Base-by-base conservation (phyloP, 345 rosid species). In the Eucalyptus microcorys region DNA sequence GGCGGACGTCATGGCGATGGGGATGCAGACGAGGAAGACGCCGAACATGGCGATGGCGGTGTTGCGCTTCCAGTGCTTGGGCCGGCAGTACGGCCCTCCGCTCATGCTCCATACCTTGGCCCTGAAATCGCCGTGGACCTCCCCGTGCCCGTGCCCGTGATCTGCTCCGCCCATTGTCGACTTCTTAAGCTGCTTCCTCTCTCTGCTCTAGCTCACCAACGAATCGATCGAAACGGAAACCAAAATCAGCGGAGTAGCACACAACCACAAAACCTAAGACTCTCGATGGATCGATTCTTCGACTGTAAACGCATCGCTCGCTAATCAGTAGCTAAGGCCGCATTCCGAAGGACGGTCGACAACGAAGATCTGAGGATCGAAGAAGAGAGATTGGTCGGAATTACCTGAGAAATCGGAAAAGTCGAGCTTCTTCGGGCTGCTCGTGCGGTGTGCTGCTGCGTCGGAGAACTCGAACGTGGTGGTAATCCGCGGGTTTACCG, bases 11-110 rank as follows among this genome's bases (percentile, higher is more conserved):
- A 94, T 96, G 91, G 99, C 99, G 81, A 98, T 94, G 53, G 99
- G 99, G 87, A 98, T 95, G 92, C 99, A 96, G 76, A 96, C 92
- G 87, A 98, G 97, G 90, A 98, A 87, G 90, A 96, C 85, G 26
- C 99, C 99, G 71, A 92, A 92, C 98, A 98, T 95, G 87, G 99
- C 99, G 71, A 98, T 89, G 93, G 99, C 99, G 12, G 99, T 98
- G 91, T 98, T 98, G 88, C 99, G 97, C 88, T 92, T 93, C 99
- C 99, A 98, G 94, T 98, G 98, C 90, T 97, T 97, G 48, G 99
- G 99, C 87, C 99, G 91, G 94, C 99, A 97, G 92, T 98, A 53
- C 34, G 99, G 98, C 32, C 99, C 99, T 49, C 99, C 99, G 76
- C 93, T 13, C 99, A 97, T 95, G 90, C 95, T 97, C 99, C 99